Evolutionary conservation across 139 green algal genomes (phyloP), one percentile per base, ranked within the genome.

Genomic region (Choricystis sp.): DNA sequence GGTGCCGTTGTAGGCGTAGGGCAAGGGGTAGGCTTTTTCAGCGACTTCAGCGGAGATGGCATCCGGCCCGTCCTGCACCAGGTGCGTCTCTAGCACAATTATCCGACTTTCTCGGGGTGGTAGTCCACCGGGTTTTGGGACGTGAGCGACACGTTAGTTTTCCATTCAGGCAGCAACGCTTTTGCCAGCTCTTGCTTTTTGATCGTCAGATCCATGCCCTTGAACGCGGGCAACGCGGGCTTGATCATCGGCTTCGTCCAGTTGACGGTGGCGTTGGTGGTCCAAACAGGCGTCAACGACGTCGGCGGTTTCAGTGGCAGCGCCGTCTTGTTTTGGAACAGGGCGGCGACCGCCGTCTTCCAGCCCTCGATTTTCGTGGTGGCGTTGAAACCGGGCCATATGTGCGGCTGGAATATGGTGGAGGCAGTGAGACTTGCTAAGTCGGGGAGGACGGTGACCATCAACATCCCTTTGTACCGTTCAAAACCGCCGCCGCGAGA

Each of bases 1-100:
- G n/a, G n/a, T n/a, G n/a, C n/a, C n/a, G n/a, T 95, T 84, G 21
- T 59, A 69, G 23, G 80, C 79, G 63, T 91, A 91, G 4, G 89
- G 59, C 70, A 84, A 86, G 2, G 72, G 78, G 72, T 85, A 87
- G 40, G 66, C 64, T 63, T 80, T 26, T 4, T 16, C n/a, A 19
- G 56, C 56, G 14, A 9, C 56, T 26, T 59, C 56, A 16, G 25
- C 65, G 60, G 72, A 62, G 31, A 40, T 19, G 19, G 63, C 49
- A 31, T 87, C 76, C 0, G 85, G 85, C 0, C 79, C 85, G 52
- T 88, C 79, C 68, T 80, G 61, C 57, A n/a, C n/a, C 1, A 83
- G 83, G 68, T 91, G 83, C 20, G 83, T 89, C 61, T 83, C 22
- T n/a, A n/a, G n/a, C n/a, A n/a, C n/a, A n/a, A n/a, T n/a, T n/a